Conservation (phyloP, 345 rosid species). For the Ceriops tagal region DNA sequence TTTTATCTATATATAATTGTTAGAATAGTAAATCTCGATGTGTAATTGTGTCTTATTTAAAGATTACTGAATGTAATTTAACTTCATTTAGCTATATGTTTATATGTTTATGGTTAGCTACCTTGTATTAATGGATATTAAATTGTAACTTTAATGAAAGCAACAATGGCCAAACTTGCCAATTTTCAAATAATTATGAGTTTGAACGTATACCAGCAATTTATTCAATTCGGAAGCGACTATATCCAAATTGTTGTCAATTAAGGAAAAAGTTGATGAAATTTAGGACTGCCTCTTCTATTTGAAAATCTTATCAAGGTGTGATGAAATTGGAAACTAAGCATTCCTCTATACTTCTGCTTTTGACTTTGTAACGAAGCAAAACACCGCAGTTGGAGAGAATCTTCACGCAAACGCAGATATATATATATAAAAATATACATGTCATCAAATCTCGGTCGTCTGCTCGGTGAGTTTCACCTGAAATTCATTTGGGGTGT, state of each 20-base stretch:
- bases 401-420: no score
- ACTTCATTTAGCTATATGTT: conserved; percentile 9
- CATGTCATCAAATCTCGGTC: no score
- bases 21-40: no score
- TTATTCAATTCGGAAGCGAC: background rate
- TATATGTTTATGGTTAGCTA: conserved; percentile 15
- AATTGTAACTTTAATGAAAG: conserved; percentile 24
- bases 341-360: background rate
- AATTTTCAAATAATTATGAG: conserved; percentile 13
- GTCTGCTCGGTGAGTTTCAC: no score
- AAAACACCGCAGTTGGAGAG: background rate
- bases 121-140: conserved; percentile 24
- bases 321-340: background rate
- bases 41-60: no score
- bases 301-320: background rate
- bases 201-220: conserved; percentile 7
- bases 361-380: background rate
- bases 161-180: conserved; percentile 22
- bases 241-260: background rate
- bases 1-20: no score
- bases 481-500: no score
- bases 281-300: background rate
- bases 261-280: background rate
- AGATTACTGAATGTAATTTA: no score
- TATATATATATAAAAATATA: no score